Evolutionary conservation across 1,284 basidiomycete genomes (phyloP).

Genomic region (Ustilago loliicola): DNA sequence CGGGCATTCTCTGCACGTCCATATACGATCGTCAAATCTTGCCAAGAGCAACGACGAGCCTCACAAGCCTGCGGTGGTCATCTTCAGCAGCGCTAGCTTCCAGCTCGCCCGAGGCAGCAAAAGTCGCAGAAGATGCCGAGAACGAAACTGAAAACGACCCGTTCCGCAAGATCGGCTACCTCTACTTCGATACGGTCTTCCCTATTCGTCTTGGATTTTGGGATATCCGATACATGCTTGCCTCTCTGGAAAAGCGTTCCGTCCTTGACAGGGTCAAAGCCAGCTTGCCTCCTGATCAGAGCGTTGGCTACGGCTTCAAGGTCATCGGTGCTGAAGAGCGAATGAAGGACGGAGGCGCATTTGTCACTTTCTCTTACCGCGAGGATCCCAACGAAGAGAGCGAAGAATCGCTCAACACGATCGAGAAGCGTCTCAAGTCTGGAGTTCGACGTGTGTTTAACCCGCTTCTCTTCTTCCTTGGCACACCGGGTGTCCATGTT

Average conservation of each 20-base stretch:
- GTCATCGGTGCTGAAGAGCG: slow-evolving; percentile 59
- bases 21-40: not conserved
- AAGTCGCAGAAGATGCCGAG: slow-evolving; percentile 49
- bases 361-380: slow-evolving; percentile 53
- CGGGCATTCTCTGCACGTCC: not conserved
- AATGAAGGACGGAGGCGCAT: slow-evolving; percentile 63
- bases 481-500: slow-evolving; percentile 59
- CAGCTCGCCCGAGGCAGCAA: slow-evolving; percentile 49
- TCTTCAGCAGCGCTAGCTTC: slow-evolving; percentile 45
- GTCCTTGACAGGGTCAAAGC: slow-evolving; percentile 52
- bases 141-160: slow-evolving; percentile 50
- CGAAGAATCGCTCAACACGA: slow-evolving; percentile 50
- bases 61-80: slow-evolving; percentile 20
- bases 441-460: slow-evolving; percentile 49
- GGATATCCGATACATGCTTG: slow-evolving; percentile 58
- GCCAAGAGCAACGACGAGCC: not conserved
- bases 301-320: slow-evolving; percentile 63
- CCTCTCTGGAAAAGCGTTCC: slow-evolving; percentile 40
- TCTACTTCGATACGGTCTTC: slow-evolving; percentile 66
- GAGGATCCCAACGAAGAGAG: slow-evolving; percentile 45
- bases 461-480: slow-evolving; percentile 51
- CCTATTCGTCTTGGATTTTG: slow-evolving; percentile 62
- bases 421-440: slow-evolving; percentile 54
- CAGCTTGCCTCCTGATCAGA: slow-evolving; percentile 47
- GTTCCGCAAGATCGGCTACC: slow-evolving; percentile 53